These are phyloP conservation scores for Leccinum imitatum DNA, from an alignment of 768 basidiomycete species.

Conservation along the genomic window DNA sequence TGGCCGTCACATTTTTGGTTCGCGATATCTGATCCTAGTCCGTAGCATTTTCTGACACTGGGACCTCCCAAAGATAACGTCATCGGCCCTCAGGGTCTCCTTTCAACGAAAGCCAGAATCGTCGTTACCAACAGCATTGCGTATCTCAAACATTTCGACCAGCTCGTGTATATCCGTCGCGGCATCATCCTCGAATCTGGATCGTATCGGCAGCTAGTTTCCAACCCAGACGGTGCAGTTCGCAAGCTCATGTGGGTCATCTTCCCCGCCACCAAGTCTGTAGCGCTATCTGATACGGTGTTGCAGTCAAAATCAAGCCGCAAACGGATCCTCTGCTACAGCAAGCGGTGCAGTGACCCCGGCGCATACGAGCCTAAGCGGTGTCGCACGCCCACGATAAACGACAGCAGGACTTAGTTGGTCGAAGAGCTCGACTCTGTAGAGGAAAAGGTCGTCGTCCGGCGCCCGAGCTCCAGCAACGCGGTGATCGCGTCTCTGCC, in stretches of 20 bases:
- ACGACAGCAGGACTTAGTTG: slow-evolving; percentile 13
- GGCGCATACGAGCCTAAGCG: slow-evolving; percentile 32
- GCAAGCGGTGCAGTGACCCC: slow-evolving; percentile 53
- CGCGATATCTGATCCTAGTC: not conserved
- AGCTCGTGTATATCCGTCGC: slow-evolving; percentile 70
- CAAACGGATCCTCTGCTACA: slow-evolving; percentile 39
- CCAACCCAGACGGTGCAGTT: slow-evolving; percentile 62
- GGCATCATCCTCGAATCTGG: slow-evolving; percentile 82
- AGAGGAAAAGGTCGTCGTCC: slow-evolving; percentile 57
- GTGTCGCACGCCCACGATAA: slow-evolving; percentile 19
- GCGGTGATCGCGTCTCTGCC: slow-evolving; percentile 48
- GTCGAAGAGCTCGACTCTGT: slow-evolving; percentile 34
- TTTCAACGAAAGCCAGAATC: slow-evolving; percentile 80
- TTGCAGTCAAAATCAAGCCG: slow-evolving; percentile 47
- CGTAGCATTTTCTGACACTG: not conserved
- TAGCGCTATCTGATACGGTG: not conserved
- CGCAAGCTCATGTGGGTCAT: slow-evolving; percentile 67
- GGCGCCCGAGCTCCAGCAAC: slow-evolving; percentile 56
- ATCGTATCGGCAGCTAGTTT: slow-evolving; percentile 58
- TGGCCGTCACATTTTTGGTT: slow-evolving; percentile 84
- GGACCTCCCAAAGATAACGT: slow-evolving; percentile 59
- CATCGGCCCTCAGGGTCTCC: slow-evolving; percentile 80
- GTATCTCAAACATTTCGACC: slow-evolving; percentile 78
- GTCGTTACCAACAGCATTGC: slow-evolving; percentile 86
- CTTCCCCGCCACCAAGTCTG: rapidly evolving